These are phyloP conservation scores for Abelmoschus esculentus DNA, from an alignment of 345 rosid species.

Conservation along the genomic window DNA sequence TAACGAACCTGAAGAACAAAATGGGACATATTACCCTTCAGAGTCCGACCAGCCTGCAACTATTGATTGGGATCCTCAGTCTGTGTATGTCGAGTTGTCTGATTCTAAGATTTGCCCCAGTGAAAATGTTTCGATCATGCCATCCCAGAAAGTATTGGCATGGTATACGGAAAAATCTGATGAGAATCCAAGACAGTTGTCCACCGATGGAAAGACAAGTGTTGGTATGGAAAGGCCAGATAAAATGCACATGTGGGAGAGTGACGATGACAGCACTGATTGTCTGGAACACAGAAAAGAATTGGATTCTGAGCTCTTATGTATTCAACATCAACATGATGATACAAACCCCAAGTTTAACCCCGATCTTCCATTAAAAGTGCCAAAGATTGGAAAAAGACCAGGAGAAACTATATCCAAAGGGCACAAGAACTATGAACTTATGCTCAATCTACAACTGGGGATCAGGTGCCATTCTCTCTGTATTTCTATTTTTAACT, in stretches of 20 bases:
- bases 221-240: slow-evolving; percentile 67
- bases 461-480: slow-evolving; percentile 38
- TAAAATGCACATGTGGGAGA: slow-evolving; percentile 65
- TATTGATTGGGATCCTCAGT: slow-evolving; percentile 64
- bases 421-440: slow-evolving; percentile 88
- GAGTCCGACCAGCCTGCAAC: slow-evolving; percentile 10
- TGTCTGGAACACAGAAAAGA: slow-evolving; percentile 27
- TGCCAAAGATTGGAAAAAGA: slow-evolving; percentile 54
- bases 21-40: neutral
- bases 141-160: slow-evolving; percentile 79
- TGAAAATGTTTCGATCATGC: slow-evolving; percentile 61
- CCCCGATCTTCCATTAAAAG: slow-evolving; percentile 37
- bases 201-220: slow-evolving; percentile 73
- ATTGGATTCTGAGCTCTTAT: slow-evolving; percentile 42
- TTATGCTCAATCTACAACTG: slow-evolving; percentile 86
- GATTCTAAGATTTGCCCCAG: slow-evolving; percentile 40
- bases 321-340: slow-evolving; percentile 23
- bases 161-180: slow-evolving; percentile 68
- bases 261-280: slow-evolving; percentile 18
- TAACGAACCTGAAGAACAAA: neutral
- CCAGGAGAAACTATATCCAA: slow-evolving; percentile 85
- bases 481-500: neutral
- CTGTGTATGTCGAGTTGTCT: slow-evolving; percentile 37
- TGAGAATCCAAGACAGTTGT: slow-evolving; percentile 30
- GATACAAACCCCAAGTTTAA: slow-evolving; percentile 24